Percentiles rank a stretch among this genome's conserved stretches.
These are phyloP conservation scores for Astrephomene gubernaculifera DNA, from an alignment of 139 green algal genomes.

Conservation along the genomic window DNA sequence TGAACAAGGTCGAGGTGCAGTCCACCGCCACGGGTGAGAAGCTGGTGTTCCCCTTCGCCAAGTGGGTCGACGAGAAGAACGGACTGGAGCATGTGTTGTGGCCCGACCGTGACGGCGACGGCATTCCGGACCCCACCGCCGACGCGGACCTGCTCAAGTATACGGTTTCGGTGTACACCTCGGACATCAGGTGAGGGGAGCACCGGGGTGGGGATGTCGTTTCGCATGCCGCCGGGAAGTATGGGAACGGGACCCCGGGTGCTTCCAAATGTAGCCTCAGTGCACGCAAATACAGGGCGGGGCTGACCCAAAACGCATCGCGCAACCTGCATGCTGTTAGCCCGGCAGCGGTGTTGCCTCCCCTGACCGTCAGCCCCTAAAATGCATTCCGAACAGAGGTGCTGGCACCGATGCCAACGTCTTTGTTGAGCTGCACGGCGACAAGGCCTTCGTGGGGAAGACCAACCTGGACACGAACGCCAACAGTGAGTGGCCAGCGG, in stretches of 20 bases:
- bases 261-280: too few species aligned
- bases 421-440: slow-evolving; percentile 61
- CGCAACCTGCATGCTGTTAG: too few species aligned
- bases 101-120: slow-evolving; percentile 62
- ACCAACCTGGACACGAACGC: slow-evolving; percentile 56
- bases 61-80: slow-evolving; percentile 59
- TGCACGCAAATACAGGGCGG: too few species aligned
- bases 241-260: too few species aligned
- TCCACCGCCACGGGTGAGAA: slow-evolving; percentile 52
- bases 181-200: slow-evolving; percentile 50
- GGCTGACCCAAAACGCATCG: too few species aligned
- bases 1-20: slow-evolving; percentile 43
- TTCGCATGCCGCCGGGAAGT: neutral
- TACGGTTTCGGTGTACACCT: slow-evolving; percentile 47
- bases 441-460: slow-evolving; percentile 53
- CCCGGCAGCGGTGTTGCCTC: too few species aligned
- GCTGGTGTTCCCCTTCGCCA: slow-evolving; percentile 62
- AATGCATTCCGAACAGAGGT: slow-evolving; percentile 31
- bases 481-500: slow-evolving; percentile 31
- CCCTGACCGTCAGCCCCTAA: too few species aligned
- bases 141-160: slow-evolving; percentile 59
- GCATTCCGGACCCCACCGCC: slow-evolving; percentile 45
- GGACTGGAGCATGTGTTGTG: slow-evolving; percentile 54
- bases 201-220: neutral
- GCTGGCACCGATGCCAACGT: slow-evolving; percentile 72